Conservation (phyloP, 140 eudicot species). For the Flaveria floridana region DNA sequence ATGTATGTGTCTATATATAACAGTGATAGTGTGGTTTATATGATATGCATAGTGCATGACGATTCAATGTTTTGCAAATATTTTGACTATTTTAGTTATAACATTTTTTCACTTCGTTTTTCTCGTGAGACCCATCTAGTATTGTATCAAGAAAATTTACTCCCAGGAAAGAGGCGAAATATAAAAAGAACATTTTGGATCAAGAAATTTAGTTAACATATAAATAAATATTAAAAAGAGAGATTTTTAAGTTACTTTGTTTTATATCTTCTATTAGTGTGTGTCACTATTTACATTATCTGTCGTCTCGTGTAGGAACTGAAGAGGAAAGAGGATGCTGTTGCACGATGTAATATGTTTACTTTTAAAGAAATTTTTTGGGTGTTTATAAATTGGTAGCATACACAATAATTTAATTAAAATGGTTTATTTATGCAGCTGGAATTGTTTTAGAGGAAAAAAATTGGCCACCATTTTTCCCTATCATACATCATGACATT, state of each 20-base stretch:
- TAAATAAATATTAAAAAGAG: neutral
- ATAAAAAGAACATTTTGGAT: neutral
- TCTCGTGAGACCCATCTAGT: neutral
- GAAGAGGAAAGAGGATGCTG: conserved; percentile 82
- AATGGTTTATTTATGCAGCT: conserved; percentile 49
- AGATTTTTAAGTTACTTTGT: neutral
- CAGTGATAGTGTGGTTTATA: neutral
- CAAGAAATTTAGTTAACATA: neutral
- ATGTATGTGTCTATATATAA: too few species aligned
- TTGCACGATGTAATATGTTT: conserved; percentile 54
- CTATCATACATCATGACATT: conserved; percentile 88
- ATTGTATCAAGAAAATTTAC: conserved; percentile 1
- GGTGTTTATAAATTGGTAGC: neutral
- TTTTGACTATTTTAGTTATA: neutral
- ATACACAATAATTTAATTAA: conserved; percentile 4
- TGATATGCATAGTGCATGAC: neutral
- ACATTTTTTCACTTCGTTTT: neutral
- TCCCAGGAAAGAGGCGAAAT: too few species aligned
- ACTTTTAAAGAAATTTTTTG: neutral
- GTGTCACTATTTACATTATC: conserved; percentile 11
- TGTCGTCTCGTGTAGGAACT: conserved; percentile 58
- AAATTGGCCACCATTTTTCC: conserved; percentile 93
- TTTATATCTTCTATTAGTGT: neutral
- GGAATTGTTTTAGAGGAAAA: conserved; percentile 87
- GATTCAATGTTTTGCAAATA: neutral